Evolutionary conservation across 805 yeast species (phyloP).

Genomic region (Torulaspora delbrueckii): DNA sequence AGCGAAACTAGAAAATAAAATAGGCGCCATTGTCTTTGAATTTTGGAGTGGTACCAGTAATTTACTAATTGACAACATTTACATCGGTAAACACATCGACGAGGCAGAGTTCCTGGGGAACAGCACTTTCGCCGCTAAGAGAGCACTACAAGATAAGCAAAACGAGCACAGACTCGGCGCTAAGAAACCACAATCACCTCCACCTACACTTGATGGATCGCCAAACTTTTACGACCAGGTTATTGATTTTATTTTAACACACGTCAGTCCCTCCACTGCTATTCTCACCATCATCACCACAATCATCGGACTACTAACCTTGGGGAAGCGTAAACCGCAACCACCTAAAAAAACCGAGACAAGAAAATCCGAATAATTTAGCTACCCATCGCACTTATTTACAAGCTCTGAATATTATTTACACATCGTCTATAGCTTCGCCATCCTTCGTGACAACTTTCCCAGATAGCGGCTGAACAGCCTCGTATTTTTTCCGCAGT

Average conservation of each 20-base stretch:
- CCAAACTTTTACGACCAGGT: constrained; percentile 2
- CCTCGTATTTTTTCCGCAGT: constrained; percentile 52
- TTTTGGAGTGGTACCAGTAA: constrained; percentile 81
- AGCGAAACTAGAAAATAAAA: constrained; percentile 59
- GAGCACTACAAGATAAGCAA: constrained; percentile 44
- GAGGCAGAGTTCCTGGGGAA: constrained; percentile 87
- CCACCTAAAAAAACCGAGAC: not conserved
- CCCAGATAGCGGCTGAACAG: constrained; percentile 60
- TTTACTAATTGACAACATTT: constrained; percentile 75
- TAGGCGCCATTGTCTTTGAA: constrained; percentile 71
- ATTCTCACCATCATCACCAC: not conserved
- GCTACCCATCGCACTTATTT: not conserved
- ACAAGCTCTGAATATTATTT: not conserved
- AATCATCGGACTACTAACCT: not conserved
- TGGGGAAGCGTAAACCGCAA: not conserved
- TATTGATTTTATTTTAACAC: not conserved
- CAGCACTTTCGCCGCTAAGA: constrained; percentile 55
- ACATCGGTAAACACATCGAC: constrained; percentile 73
- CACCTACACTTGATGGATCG: not conserved
- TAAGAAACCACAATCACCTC: not conserved
- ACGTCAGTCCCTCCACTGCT: not conserved
- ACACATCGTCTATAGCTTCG: constrained; percentile 9
- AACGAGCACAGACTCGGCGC: constrained; percentile 25
- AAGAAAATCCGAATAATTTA: not conserved
- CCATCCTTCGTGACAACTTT: constrained; percentile 43